Evolutionary conservation across 2,329 filamentous ascomycete genomes (phyloP).

Genomic region (Pseudonectria buxi): DNA sequence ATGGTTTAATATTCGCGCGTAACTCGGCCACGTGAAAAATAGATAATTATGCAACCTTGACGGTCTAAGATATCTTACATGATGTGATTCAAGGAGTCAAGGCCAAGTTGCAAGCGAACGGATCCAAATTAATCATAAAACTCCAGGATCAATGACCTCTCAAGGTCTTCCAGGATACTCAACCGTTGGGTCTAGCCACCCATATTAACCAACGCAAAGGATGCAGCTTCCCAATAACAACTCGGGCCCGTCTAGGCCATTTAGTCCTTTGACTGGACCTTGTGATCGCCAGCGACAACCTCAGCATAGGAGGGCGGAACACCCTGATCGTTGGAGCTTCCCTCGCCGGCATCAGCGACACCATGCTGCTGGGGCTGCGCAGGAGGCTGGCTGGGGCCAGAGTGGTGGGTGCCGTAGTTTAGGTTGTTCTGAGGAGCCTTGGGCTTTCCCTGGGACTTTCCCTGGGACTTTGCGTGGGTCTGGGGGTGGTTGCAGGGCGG

Average conservation of each 20-base stretch:
- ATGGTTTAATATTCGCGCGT: no score
- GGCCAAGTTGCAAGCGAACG: neutral
- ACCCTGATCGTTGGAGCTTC: slow-evolving; percentile 33
- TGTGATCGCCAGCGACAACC: slow-evolving; percentile 83
- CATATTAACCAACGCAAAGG: neutral
- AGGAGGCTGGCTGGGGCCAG: slow-evolving; percentile 13
- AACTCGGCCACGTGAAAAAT: no score
- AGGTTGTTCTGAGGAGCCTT: slow-evolving; percentile 28
- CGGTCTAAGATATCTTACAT: no score
- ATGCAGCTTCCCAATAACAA: neutral
- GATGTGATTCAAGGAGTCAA: no score
- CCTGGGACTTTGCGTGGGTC: slow-evolving; percentile 20
- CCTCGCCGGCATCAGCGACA: slow-evolving; percentile 33
- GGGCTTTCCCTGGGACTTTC: slow-evolving; percentile 24
- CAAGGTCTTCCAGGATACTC: neutral
- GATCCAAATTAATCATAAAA: neutral
- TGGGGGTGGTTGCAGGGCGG: slow-evolving; percentile 33
- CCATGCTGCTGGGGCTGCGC: slow-evolving; percentile 25
- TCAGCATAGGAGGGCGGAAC: slow-evolving; percentile 83
- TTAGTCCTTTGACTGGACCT: slow-evolving; percentile 59
- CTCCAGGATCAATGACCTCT: neutral
- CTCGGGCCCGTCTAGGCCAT: neutral
- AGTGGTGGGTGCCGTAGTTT: slow-evolving; percentile 40
- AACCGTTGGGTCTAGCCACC: neutral
- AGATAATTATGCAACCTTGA: no score